phyloP scores from a whole-genome alignment of 176 grass and related monocot species.

The Triticum dicoccoides region DNA sequence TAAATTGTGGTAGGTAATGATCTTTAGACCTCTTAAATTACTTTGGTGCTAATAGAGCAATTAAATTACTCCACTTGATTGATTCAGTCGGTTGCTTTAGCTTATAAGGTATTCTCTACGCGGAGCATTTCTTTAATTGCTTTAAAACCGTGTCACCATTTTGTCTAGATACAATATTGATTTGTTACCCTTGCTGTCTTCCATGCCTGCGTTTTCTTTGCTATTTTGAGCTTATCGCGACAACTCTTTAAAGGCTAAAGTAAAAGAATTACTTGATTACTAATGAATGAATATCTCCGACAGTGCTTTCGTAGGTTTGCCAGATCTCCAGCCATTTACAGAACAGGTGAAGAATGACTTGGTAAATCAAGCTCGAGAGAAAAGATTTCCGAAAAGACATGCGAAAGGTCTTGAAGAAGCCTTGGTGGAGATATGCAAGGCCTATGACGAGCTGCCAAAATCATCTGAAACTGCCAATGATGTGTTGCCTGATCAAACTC shows the following conservation, averaged over 20 bases:
- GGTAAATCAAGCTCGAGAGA: conserved; percentile 52
- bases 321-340: conserved; percentile 85
- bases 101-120: not conserved
- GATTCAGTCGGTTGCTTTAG: not conserved
- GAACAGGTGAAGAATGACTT: conserved; percentile 66
- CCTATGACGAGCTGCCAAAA: conserved; percentile 57
- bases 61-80: not conserved
- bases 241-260: conserved; percentile 1
- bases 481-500: conserved; percentile 28
- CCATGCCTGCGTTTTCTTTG: not conserved
- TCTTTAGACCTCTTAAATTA: conserved; percentile 18
- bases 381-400: conserved; percentile 61
- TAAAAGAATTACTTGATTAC: conserved; percentile 23
- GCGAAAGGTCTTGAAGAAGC: conserved; percentile 58
- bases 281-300: conserved; percentile 38
- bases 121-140: conserved; percentile 13
- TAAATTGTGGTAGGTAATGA: not conserved
- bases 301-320: conserved; percentile 75
- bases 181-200: conserved; percentile 16
- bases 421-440: conserved; percentile 86
- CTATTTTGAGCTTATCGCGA: conserved; percentile 3
- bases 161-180: not conserved
- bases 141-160: conserved; percentile 8
- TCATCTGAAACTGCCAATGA: conserved; percentile 41
- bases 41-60: not conserved